A percentile compares a stretch with the other conserved stretches of the same genome.
These are phyloP conservation scores for Agrostemma githago DNA, from an alignment of 148 eudicot species.

Conservation along the genomic window DNA sequence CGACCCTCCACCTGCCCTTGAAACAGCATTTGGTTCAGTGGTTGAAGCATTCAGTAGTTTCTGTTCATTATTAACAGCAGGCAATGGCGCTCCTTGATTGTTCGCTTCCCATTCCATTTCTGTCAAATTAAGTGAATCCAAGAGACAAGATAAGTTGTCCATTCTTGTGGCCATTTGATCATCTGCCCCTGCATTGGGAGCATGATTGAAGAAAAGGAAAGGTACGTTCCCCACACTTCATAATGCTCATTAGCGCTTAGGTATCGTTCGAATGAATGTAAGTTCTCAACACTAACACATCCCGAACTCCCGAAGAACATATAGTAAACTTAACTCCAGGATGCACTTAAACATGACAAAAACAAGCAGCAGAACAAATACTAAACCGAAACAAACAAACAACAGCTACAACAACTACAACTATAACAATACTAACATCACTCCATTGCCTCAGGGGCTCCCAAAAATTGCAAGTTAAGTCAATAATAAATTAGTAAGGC, in stretches of 20 bases:
- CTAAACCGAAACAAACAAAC: neutral
- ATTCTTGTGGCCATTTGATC: conserved; percentile 46
- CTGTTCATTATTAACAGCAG: conserved; percentile 33
- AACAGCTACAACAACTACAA: no score
- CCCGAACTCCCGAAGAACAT: neutral
- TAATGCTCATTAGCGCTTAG: neutral
- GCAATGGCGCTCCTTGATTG: conserved; percentile 45
- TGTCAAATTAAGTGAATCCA: conserved; percentile 89
- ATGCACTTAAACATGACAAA: neutral
- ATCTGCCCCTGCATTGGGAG: conserved; percentile 60
- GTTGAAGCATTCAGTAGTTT: conserved; percentile 31
- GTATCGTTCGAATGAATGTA: neutral
- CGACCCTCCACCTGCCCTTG: conserved; percentile 41
- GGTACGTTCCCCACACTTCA: conserved; percentile 23
- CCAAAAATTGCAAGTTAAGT: neutral
- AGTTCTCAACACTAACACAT: neutral
- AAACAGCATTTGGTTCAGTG: conserved; percentile 38
- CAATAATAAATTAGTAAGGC: neutral
- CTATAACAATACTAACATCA: no score
- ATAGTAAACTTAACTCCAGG: neutral
- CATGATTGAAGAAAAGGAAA: conserved; percentile 34
- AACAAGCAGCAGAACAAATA: neutral
- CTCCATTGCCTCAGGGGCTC: no score
- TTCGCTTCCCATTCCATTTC: conserved; percentile 63
- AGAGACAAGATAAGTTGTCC: conserved; percentile 62